Evolutionary conservation across 2,329 filamentous ascomycete genomes (phyloP), one percentile per base, ranked within the genome.

Genomic region (Aureobasidium sp.): DNA sequence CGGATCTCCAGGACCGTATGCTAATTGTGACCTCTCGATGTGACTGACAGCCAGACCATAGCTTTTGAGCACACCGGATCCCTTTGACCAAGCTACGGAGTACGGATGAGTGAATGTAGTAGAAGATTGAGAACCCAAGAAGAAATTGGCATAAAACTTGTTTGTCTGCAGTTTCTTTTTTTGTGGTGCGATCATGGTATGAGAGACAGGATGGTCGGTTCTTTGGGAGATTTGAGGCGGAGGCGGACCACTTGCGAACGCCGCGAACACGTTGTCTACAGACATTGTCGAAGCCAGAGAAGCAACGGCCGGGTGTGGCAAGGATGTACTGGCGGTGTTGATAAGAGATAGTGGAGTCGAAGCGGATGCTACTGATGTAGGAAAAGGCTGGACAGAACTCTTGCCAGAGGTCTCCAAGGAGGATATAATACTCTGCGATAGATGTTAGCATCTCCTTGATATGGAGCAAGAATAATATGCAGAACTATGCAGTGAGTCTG

Each of bases 41-140:
- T 96, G 91, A 9, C 87, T 87, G 59, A 96, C 81, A 7, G 85
- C 79, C 75, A 97, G 81, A 37, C 93, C 93, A 81, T 85, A 96
- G 71, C 88, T 91, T 52, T 78, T 76, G 4, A 86, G 80, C 82
- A 73, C 67, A 75, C 77, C 72, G 83, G 79, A 15, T 73, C 75
- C 76, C 51, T 76, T 76, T 1, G 72, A 69, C 78, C 78, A 80
- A 62, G 72, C 70, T 0, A 81, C 65, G 0, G 72, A 75, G 64
- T 80, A 81, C 3, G 78, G 92, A 70, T 92, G 87, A 0, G 88
- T 87, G 75, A 87, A 96, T 0, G 86, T 81, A 0, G 87, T 82
- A 7, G 82, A 82, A 5, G 79, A 83, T 72, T 96, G 91, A 47
- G 81, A 81, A 5, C 86, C 88, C 0, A 97, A 79, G 72, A 91